Evolutionary conservation across 2,329 filamentous ascomycete genomes (phyloP).

Genomic region (Dothiorella sarmentorum): DNA sequence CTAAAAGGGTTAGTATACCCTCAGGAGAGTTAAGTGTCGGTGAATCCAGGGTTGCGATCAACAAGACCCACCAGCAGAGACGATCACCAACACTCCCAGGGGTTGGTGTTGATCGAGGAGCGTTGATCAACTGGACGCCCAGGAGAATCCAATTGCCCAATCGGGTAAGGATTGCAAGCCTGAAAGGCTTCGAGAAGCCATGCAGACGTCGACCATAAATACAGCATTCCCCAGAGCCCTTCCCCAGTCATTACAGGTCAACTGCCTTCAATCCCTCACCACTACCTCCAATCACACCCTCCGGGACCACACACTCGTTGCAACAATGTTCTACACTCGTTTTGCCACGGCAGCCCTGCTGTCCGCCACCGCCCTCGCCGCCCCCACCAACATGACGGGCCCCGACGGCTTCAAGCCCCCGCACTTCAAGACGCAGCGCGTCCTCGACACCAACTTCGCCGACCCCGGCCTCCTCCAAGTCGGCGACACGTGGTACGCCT

Average conservation of each 20-base stretch:
- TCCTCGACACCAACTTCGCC: constrained; percentile 27
- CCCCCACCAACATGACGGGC: constrained; percentile 8
- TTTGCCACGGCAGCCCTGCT: constrained; percentile 7
- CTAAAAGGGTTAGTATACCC: neutral
- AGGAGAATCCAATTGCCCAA: constrained; percentile 5
- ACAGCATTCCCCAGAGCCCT: neutral
- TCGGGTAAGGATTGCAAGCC: constrained; percentile 1
- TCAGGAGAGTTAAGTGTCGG: constrained; percentile 12
- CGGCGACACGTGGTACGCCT: constrained; percentile 37
- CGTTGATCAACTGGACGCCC: constrained; percentile 5
- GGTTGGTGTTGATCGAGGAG: neutral
- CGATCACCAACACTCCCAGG: constrained; percentile 6
- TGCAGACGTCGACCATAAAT: neutral
- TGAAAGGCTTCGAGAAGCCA: constrained; percentile 3
- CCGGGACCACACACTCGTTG: neutral
- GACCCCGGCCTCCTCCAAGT: constrained; percentile 35
- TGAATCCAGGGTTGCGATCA: constrained; percentile 11
- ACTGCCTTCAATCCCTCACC: neutral
- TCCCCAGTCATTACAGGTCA: neutral
- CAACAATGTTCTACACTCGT: constrained; percentile 7
- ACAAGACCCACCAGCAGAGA: constrained; percentile 8
- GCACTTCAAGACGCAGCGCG: constrained; percentile 2
- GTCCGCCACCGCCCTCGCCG: neutral
- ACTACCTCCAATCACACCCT: neutral
- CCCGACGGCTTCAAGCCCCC: neutral